Evolutionary conservation across 2,329 filamentous ascomycete genomes (phyloP).

Genomic region (Lachnellula suecica): DNA sequence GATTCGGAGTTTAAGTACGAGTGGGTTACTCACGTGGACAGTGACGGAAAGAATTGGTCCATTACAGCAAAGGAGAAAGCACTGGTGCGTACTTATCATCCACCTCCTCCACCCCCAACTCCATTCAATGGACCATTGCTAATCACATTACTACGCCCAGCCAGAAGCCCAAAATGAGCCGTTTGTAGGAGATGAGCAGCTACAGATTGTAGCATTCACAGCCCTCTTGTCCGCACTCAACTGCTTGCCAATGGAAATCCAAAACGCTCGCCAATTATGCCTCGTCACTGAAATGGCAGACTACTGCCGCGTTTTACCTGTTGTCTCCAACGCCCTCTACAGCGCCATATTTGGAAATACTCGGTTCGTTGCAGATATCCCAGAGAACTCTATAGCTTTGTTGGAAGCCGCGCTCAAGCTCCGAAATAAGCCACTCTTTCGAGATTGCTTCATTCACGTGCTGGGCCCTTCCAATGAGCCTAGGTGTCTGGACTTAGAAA

Average conservation of each 20-base stretch:
- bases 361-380: too few species aligned
- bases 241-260: background rate
- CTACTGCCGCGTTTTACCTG: background rate
- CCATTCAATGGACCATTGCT: too few species aligned
- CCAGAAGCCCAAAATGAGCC: too few species aligned
- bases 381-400: background rate
- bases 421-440: background rate
- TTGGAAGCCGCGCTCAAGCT: background rate
- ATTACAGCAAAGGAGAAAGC: too few species aligned
- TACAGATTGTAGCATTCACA: too few species aligned
- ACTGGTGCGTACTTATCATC: background rate
- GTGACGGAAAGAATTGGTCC: background rate
- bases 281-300: background rate
- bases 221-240: too few species aligned
- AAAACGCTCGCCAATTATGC: background rate
- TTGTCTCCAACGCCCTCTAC: background rate
- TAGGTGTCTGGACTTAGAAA: background rate
- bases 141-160: too few species aligned
- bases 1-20: background rate
- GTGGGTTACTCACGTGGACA: conserved; percentile 2
- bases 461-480: background rate
- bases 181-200: too few species aligned
- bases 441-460: background rate
- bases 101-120: background rate
- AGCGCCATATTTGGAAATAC: background rate